Conservation (phyloP, 805 yeast genomes). For the Yamadazyma philogaea region DNA sequence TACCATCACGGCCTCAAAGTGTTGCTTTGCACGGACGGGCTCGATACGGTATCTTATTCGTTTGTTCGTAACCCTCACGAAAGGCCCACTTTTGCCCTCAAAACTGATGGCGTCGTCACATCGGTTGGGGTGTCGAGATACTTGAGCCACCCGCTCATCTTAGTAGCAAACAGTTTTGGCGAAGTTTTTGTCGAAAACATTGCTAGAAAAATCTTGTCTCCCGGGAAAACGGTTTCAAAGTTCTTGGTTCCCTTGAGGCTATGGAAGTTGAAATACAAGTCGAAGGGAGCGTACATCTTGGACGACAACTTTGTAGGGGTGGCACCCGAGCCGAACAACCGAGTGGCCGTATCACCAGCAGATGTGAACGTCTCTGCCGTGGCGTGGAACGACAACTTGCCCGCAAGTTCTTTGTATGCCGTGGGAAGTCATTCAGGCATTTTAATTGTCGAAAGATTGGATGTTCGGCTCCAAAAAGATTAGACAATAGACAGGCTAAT, state of each 20-base stretch:
- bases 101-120: slow-evolving; percentile 30
- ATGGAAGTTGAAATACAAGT: slow-evolving; percentile 26
- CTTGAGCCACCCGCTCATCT: slow-evolving; percentile 37
- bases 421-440: slow-evolving; percentile 53
- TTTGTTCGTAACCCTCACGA: slow-evolving; percentile 35
- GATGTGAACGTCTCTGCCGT: slow-evolving; percentile 47
- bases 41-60: slow-evolving; percentile 28
- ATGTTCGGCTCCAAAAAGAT: too few species aligned
- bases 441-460: slow-evolving; percentile 43
- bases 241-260: slow-evolving; percentile 40
- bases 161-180: slow-evolving; percentile 35
- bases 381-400: slow-evolving; percentile 55
- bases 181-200: slow-evolving; percentile 35
- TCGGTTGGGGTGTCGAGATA: slow-evolving; percentile 26
- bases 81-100: slow-evolving; percentile 27
- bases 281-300: slow-evolving; percentile 14
- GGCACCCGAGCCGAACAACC: slow-evolving; percentile 27
- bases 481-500: too few species aligned
- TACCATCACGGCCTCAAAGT: slow-evolving; percentile 27
- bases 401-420: slow-evolving; percentile 47
- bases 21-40: slow-evolving; percentile 24
- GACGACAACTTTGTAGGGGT: slow-evolving; percentile 28
- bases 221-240: slow-evolving; percentile 32
- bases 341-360: slow-evolving; percentile 40
- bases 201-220: slow-evolving; percentile 36